Conservation (phyloP, 1,284 basidiomycete genomes). For the Bjerkandera adusta region DNA sequence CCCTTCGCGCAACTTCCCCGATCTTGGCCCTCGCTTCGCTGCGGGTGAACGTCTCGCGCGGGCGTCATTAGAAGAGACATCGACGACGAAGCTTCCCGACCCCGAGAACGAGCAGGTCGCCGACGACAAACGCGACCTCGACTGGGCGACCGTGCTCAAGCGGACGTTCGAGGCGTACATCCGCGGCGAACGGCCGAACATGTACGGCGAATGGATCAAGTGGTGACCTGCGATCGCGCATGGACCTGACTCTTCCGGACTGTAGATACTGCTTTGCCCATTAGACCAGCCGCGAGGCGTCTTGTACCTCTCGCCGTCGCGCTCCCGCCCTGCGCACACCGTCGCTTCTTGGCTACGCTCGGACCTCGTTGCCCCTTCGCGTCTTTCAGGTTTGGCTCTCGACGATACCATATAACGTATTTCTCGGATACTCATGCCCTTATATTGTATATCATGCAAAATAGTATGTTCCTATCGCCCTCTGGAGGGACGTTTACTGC, state of each 20-base stretch:
- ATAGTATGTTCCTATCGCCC: conserved; percentile 3
- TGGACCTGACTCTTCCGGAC: background rate
- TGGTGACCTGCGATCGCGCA: conserved; percentile 40
- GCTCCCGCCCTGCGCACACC: background rate
- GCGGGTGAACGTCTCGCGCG: conserved; percentile 52
- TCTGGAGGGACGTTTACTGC: no score
- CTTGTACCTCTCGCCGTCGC: background rate
- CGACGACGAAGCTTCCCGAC: conserved; percentile 23
- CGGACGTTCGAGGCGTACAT: conserved; percentile 89
- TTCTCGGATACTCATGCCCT: conserved; percentile 5
- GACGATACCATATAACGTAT: conserved; percentile 6
- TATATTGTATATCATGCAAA: conserved; percentile 9
- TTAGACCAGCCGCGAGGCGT: no score
- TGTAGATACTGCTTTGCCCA: conserved; percentile 8
- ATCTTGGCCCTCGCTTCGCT: conserved; percentile 78
- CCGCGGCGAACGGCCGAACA: conserved; percentile 84
- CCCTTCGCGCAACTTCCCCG: conserved; percentile 85
- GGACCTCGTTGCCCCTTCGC: background rate
- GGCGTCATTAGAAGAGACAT: conserved; percentile 9
- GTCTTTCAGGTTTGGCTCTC: background rate
- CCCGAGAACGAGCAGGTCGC: conserved; percentile 32
- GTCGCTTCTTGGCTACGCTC: no score
- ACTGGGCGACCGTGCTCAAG: conserved; percentile 90
- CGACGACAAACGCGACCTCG: conserved; percentile 61
- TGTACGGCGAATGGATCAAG: conserved; percentile 86